A percentile compares a stretch with the other conserved stretches of the same genome.
phyloP scores from a whole-genome alignment of 352 stramenopile genomes.

The Pythium pyrilobum region DNA sequence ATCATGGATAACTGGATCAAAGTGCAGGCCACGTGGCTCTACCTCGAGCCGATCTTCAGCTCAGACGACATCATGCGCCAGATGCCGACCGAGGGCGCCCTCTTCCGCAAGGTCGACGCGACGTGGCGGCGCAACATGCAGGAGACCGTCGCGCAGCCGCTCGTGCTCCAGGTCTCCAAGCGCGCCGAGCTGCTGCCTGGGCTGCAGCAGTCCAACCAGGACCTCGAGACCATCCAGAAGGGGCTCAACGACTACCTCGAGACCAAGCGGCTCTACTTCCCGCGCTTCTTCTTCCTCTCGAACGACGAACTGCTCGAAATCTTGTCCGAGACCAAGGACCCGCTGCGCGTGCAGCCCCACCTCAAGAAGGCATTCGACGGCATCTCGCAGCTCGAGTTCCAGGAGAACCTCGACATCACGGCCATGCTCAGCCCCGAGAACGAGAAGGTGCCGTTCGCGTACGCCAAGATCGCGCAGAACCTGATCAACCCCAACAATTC shows the following conservation, averaged over 20 bases:
- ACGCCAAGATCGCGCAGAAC: slow-evolving; percentile 80
- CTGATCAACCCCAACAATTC: slow-evolving; percentile 93
- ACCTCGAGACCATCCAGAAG: slow-evolving; percentile 94
- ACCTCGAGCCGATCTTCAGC: slow-evolving; percentile 92
- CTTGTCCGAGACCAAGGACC: slow-evolving; percentile 91
- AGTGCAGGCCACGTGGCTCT: slow-evolving; percentile 91
- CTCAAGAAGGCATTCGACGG: slow-evolving; percentile 94
- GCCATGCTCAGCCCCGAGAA: slow-evolving; percentile 85
- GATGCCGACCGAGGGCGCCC: slow-evolving; percentile 84
- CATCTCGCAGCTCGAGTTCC: slow-evolving; percentile 91
- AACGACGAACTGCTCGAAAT: slow-evolving; percentile 94
- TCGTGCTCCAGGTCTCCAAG: slow-evolving; percentile 72
- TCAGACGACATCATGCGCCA: slow-evolving; percentile 92
- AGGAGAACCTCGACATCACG: slow-evolving; percentile 89
- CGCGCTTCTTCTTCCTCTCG: slow-evolving; percentile 94
- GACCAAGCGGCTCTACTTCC: slow-evolving; percentile 91
- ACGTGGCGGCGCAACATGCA: slow-evolving; percentile 88
- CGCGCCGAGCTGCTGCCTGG: slow-evolving; percentile 75
- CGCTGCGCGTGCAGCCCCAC: slow-evolving; percentile 91
- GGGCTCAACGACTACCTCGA: slow-evolving; percentile 93
- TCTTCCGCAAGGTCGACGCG: slow-evolving; percentile 86
- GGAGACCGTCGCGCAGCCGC: slow-evolving; percentile 69
- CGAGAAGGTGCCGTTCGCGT: slow-evolving; percentile 88
- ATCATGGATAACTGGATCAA: slow-evolving; percentile 95
- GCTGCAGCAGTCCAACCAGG: slow-evolving; percentile 85